phyloP scores from a whole-genome alignment of 305 asterid genomes.

The Nicotiana rustica region DNA sequence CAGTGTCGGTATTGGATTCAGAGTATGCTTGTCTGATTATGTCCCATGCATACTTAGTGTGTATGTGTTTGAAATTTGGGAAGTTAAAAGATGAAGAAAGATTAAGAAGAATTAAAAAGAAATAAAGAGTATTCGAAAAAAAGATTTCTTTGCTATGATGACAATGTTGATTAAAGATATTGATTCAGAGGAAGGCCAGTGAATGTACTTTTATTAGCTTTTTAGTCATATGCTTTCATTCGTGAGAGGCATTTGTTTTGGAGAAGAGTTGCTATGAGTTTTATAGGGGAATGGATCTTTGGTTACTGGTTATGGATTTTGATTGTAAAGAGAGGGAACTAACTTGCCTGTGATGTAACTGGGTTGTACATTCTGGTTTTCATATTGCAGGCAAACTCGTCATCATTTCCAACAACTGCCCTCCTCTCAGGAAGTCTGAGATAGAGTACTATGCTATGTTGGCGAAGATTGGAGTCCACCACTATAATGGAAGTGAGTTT shows the following conservation, averaged over 20 bases:
- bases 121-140: not conserved
- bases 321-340: not conserved
- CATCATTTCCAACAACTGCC: conserved; percentile 75
- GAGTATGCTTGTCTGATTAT: not conserved
- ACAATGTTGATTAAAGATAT: not conserved
- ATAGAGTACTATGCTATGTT: conserved; percentile 83
- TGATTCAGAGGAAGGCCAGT: not conserved
- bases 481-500: conserved; percentile 73
- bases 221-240: not conserved
- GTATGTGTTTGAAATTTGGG: not conserved
- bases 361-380: not conserved
- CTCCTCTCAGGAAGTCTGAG: conserved; percentile 83
- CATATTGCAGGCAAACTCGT: conserved; percentile 60
- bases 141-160: not conserved
- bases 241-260: not conserved
- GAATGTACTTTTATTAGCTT: not conserved
- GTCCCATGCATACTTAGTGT: not conserved
- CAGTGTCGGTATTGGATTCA: not conserved
- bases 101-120: not conserved
- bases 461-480: conserved; percentile 70
- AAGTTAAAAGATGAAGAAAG: not conserved
- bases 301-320: not conserved
- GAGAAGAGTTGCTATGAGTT: not conserved
- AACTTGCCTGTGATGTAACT: not conserved
- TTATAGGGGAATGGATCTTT: not conserved